Evolutionary conservation across 1,284 basidiomycete genomes (phyloP).

Genomic region (Phlebopus sp.): DNA sequence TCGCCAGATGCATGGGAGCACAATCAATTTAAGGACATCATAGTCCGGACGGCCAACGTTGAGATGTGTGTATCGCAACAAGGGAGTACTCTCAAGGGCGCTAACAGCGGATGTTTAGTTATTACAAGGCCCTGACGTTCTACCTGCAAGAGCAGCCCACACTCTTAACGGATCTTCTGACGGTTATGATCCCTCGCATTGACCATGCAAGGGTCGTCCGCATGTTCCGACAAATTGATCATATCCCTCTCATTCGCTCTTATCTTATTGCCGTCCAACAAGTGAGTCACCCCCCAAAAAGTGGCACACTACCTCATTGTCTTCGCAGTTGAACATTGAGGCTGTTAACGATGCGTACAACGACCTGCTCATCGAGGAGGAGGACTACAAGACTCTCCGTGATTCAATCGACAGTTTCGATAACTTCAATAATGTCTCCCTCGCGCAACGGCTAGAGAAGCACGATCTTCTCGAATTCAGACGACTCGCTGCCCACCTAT

Average conservation of each 20-base stretch:
- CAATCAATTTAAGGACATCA: constrained; percentile 97
- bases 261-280: constrained; percentile 98
- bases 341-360: constrained; percentile 99
- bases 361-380: constrained; percentile 95
- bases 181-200: constrained; percentile 89
- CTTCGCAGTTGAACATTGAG: constrained; percentile 80
- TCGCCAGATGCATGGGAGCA: constrained; percentile 98
- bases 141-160: constrained; percentile 94
- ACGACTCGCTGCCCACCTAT: constrained; percentile 90
- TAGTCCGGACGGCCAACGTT: constrained; percentile 94
- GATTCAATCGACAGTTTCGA: constrained; percentile 97
- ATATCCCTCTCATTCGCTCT: constrained; percentile 91
- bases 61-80: constrained; percentile 71
- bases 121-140: constrained; percentile 87
- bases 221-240: constrained; percentile 94
- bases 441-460: constrained; percentile 85
- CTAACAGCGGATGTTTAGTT: constrained; percentile 42
- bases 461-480: constrained; percentile 96
- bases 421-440: constrained; percentile 91
- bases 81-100: not conserved
- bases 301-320: constrained; percentile 9
- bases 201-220: constrained; percentile 94
- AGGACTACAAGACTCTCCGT: constrained; percentile 95
- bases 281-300: constrained; percentile 42
- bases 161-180: constrained; percentile 90